Evolutionary conservation across 2,329 filamentous ascomycete genomes (phyloP).

Genomic region (Amesomyces nigricolor): DNA sequence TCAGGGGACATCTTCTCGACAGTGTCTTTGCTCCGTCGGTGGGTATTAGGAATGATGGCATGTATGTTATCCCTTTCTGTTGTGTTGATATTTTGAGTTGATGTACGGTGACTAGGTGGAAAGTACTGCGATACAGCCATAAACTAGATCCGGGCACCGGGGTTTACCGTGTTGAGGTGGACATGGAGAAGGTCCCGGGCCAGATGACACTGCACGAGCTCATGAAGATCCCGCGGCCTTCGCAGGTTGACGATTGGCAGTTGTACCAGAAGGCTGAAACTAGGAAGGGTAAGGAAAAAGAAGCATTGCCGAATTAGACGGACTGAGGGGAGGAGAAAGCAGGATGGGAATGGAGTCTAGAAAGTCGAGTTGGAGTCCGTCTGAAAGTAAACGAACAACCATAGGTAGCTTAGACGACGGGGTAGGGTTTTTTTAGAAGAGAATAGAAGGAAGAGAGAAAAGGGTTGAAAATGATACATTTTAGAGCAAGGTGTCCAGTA

Average conservation of each 20-base stretch:
- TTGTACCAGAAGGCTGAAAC: constrained; percentile 45
- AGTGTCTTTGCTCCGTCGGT: constrained; percentile 47
- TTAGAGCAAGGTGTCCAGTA: no score
- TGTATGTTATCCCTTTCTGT: constrained; percentile 38
- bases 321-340: neutral
- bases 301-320: neutral
- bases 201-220: constrained; percentile 42
- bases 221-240: constrained; percentile 44
- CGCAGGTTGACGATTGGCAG: constrained; percentile 52
- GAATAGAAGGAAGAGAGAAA: no score
- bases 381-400: no score
- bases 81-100: neutral
- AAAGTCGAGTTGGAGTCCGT: no score
- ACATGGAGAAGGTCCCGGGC: constrained; percentile 39
- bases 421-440: no score
- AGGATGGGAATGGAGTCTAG: neutral
- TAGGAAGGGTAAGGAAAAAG: constrained; percentile 27
- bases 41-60: constrained; percentile 53
- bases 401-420: no score
- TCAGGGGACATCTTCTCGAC: constrained; percentile 46
- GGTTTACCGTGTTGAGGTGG: constrained; percentile 40
- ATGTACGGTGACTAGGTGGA: constrained; percentile 38
- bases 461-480: no score
- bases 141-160: constrained; percentile 37
- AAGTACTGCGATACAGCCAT: constrained; percentile 42